Percentiles rank a stretch among this genome's conserved stretches.
Conservation (phyloP, 441 rosid genomes). For the Adansonia madagascariensis region DNA sequence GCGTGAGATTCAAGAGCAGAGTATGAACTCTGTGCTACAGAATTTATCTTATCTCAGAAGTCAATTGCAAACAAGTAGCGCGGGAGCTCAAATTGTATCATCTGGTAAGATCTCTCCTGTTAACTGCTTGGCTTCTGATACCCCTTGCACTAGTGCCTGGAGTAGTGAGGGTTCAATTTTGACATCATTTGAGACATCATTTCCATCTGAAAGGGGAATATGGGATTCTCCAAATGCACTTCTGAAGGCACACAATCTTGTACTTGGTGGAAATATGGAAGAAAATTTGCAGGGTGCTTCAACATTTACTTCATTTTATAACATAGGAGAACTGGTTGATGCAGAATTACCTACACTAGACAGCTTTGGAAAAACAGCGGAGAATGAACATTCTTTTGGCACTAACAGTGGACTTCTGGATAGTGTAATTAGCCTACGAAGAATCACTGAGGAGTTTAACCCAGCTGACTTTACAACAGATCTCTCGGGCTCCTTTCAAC, state of each 20-base stretch:
- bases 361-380: slow-evolving; percentile 24
- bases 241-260: slow-evolving; percentile 21
- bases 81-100: slow-evolving; percentile 32
- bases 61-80: slow-evolving; percentile 24
- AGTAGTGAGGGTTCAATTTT: slow-evolving; percentile 52
- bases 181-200: slow-evolving; percentile 46
- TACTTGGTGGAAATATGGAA: slow-evolving; percentile 11
- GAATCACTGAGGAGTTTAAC: slow-evolving; percentile 41
- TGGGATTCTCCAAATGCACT: slow-evolving; percentile 30
- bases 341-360: slow-evolving; percentile 26
- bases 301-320: slow-evolving; percentile 29
- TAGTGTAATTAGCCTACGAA: slow-evolving; percentile 33
- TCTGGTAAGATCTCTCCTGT: slow-evolving; percentile 29
- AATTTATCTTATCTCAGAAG: slow-evolving; percentile 33
- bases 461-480: slow-evolving; percentile 44
- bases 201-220: slow-evolving; percentile 31
- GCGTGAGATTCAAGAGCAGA: slow-evolving; percentile 44
- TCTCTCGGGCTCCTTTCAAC: slow-evolving; percentile 45
- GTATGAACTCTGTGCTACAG: slow-evolving; percentile 26
- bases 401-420: slow-evolving; percentile 31
- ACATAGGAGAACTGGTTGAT: slow-evolving; percentile 29
- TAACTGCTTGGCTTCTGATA: slow-evolving; percentile 31
- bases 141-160: slow-evolving; percentile 49
- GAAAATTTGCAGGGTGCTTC: slow-evolving; percentile 31
- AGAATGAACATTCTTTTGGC: slow-evolving; percentile 27